These are phyloP conservation scores for Xylariaceae sp. DNA, from an alignment of 2,329 filamentous ascomycete species.

Conservation along the genomic window DNA sequence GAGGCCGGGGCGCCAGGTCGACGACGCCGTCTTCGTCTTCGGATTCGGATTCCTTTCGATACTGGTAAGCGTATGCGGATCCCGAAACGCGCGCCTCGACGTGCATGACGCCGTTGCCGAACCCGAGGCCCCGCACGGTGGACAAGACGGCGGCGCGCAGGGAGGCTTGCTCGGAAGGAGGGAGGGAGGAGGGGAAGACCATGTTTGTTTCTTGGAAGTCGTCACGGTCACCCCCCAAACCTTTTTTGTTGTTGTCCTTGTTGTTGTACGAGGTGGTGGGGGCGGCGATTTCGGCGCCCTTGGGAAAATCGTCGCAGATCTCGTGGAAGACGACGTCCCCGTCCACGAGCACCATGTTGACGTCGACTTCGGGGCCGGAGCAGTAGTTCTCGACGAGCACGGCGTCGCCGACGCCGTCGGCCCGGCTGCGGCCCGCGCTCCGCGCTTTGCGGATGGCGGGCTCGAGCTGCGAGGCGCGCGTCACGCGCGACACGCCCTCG, in stretches of 20 bases:
- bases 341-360: constrained; percentile 25
- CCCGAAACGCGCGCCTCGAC: constrained; percentile 24
- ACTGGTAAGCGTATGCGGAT: constrained; percentile 21
- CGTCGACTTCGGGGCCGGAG: constrained; percentile 26
- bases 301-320: constrained; percentile 28
- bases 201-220: constrained; percentile 27
- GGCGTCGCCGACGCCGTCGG: constrained; percentile 8
- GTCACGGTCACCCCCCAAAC: no score
- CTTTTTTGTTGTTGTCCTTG: no score
- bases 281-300: constrained; percentile 18
- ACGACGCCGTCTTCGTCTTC: constrained; percentile 1
- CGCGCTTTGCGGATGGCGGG: constrained; percentile 9
- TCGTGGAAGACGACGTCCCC: constrained; percentile 25
- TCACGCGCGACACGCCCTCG: constrained; percentile 25
- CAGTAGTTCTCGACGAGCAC: constrained; percentile 26
- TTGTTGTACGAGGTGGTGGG: background rate
- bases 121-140: constrained; percentile 20
- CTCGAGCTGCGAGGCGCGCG: constrained; percentile 9
- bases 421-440: constrained; percentile 1
- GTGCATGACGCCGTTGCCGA: constrained; percentile 24
- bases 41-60: no score
- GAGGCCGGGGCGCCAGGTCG: constrained; percentile 6
- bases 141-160: constrained; percentile 16
- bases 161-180: constrained; percentile 16
- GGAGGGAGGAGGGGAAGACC: constrained; percentile 27